These are phyloP conservation scores for Pythium angustatum DNA, from an alignment of 352 stramenopile species.

Conservation along the genomic window DNA sequence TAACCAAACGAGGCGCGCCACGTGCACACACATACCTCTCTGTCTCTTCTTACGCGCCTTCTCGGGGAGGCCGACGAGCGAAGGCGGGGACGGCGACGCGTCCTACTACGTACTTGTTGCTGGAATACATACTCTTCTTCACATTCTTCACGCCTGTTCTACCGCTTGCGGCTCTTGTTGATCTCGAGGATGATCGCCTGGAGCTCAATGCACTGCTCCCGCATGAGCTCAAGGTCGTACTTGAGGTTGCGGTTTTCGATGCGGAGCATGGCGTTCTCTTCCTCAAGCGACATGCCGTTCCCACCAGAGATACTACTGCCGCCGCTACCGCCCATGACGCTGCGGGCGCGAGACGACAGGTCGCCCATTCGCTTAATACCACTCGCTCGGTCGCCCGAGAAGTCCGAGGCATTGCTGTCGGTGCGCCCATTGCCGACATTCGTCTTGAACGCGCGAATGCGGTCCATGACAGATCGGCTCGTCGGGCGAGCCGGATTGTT, in stretches of 20 bases:
- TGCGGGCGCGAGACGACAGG: constrained; percentile 67
- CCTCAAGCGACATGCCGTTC: constrained; percentile 71
- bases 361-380: constrained; percentile 78
- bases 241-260: constrained; percentile 88
- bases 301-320: constrained; percentile 64
- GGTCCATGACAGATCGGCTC: constrained; percentile 52
- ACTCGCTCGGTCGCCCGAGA: constrained; percentile 33
- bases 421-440: constrained; percentile 29
- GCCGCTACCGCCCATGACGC: constrained; percentile 62
- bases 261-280: constrained; percentile 87
- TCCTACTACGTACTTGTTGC: neutral
- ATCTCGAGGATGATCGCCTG: constrained; percentile 89
- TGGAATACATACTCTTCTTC: constrained; percentile 30
- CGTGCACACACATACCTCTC: constrained; percentile 13
- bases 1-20: constrained; percentile 10
- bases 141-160: constrained; percentile 21
- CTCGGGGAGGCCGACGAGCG: neutral
- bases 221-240: constrained; percentile 88
- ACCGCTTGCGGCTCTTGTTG: constrained; percentile 88
- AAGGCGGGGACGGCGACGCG: constrained; percentile 4
- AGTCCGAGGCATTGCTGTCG: constrained; percentile 27
- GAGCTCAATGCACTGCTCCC: constrained; percentile 86
- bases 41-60: neutral
- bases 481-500: constrained; percentile 20
- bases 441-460: constrained; percentile 66